Base-by-base conservation (phyloP, 176 grass and related monocot genomes). In the Oryza punctata region DNA sequence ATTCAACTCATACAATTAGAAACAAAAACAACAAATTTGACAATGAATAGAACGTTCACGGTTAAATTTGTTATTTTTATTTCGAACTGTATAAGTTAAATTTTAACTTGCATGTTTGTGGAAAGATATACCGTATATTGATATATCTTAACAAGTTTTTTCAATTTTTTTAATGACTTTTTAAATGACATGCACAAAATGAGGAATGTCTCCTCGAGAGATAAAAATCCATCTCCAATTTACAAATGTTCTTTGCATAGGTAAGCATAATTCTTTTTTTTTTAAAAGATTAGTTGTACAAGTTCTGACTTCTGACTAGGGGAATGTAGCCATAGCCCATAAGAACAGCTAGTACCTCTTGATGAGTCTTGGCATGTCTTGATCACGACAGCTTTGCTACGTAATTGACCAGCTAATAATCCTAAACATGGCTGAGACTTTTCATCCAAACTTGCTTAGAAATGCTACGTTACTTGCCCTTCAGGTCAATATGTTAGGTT, bases 391-490 rank as follows among this genome's bases (percentile, higher is more conserved):
- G 30, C 28, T 41, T 75, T 69, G 30, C 63, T 54, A 83, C 30
- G 68, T 33, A 54, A 83, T 73, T 75, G 72, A 67, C 46, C 57
- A 24, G 57, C 46, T 67, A 68, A 33, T 50, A 57, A 65, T 32
- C 60, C 16, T 50, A 73, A 70, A 65, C 64, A 28, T 38, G 65
- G 21, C 15, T 49, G 12, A 7, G 81, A 23, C 65, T 82, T 82
- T 71, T 61, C 57, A 63, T 28, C 50, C 65, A 70, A 77, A 71
- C 29, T 50, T 70, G 65, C 65, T 77, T 87, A 70, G 24, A 6
- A 37, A 83, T 60, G 77, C 19, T n/a, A 69, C 19, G 37, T 65
- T 73, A 78, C 86, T 72, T 88, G 47, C 29, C 33, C 60, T 14
- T 79, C n/a, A 75, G 67, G 46, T 50, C 28, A 79, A 19, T 43